Base-by-base conservation (phyloP, 306 rosid species). In the Alnus glutinosa region DNA sequence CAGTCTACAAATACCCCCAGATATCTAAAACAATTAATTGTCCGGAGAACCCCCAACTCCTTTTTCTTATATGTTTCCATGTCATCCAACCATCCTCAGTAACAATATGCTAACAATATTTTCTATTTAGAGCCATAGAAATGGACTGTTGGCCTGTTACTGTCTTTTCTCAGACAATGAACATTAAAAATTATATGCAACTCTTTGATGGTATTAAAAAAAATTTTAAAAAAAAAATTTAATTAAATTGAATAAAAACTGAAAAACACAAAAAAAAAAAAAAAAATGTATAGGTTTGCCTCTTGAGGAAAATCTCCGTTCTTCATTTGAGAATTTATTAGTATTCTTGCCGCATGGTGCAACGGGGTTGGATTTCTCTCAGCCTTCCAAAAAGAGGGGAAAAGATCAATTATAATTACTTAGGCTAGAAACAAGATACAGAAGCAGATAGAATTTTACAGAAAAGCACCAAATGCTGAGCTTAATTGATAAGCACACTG, bases 221-320 rank as follows among this genome's bases (percentile, higher is more conserved):
- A n/a, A n/a, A n/a, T n/a, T n/a, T n/a, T n/a, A n/a, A n/a, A n/a
- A n/a, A n/a, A n/a, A 62, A 9, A 61, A 10, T 23, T 23, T 0
- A 23, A 23, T 23, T 23, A 23, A 23, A 23, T 23, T 23, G 0
- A 23, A 23, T 23, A 63, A 36, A 14, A 34, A 32, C 1, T 34
- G 37, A 1, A 34, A 34, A 34, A 34, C 37, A 34, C 2, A 34
- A 1, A n/a, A n/a, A n/a, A n/a, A 2, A 9, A 34, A 37, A 64
- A 64, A 13, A 16, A 3, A 36, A 4, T 42, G 70, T 5, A 11
- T 50, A 32, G 1, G 34, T 63, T 30, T 93, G 91, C 98, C 97
- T 93, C 85, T 76, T 91, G 98, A 0, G 93, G 98, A 83, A 84
- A 93, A 83, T 93, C 98, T 39, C 98, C 98, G 14, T 87, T 71